Evolutionary conservation across 345 rosid species (phyloP), one percentile per base, ranked within the genome.

Genomic region (Ceriops zippeliana): DNA sequence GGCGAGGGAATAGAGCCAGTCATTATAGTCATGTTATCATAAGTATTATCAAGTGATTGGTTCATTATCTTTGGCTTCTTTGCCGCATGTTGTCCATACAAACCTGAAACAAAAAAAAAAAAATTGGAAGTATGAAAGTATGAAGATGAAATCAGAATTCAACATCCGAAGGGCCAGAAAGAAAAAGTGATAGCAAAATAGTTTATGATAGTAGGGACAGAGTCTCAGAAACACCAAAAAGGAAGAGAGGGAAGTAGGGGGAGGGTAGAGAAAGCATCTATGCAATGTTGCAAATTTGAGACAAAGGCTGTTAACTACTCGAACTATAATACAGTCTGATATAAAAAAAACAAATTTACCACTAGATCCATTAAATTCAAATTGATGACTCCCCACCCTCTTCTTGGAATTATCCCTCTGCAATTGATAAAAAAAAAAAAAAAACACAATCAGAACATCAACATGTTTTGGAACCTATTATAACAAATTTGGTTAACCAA

Each of bases 41-140:
- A 84, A 67, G 84, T 71, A 69, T 83, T 78, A 62, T 92, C 99
- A 30, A 79, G 68, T 24, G 83, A 67, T 63, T 87, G 91, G 78
- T 87, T 95, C 75, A 80, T 67, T 70, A 81, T 74, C 87, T 89
- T 96, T 62, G 78, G 96, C 86, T 85, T 92, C 87, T 92, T 96
- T 54, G 84, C 66, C 71, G 73, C 69, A 71, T 79, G 95, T 80
- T 82, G 92, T 69, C 86, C 91, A 63, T 90, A 85, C 73, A 84
- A 70, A 68, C 96, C 99, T 87, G 76, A 58, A 74, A 66, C 67
- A 77, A 68, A 0, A 24, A 24, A 73, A 65, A 74, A 21, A 80
- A 63, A 62, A 22, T 22, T 30, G 11, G 37, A 73, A 77, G 19
- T 22, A 34, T 27, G 19, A 71, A 27, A 59, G 53, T 15, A 35